Conservation (phyloP, 176 grass and related monocot species). For the Zoysia pacifica region DNA sequence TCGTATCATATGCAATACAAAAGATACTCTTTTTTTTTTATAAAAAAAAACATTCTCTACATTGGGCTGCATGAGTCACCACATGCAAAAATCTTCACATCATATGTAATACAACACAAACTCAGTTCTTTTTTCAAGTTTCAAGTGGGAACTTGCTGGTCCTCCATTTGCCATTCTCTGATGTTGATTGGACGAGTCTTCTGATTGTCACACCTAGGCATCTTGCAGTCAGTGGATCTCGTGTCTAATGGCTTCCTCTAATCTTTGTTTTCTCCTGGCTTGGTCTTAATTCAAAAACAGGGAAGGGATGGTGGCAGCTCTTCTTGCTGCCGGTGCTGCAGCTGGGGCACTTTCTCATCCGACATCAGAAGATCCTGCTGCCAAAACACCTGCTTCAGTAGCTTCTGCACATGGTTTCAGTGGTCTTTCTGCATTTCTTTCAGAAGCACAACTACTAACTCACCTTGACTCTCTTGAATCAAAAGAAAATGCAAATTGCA, state of each 20-base stretch:
- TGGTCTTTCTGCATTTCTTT: conserved; percentile 91
- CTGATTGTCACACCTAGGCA: conserved; percentile 10
- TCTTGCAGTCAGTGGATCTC: conserved; percentile 2
- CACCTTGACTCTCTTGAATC: conserved; percentile 67
- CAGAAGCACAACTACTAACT: conserved; percentile 70
- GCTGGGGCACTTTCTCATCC: conserved; percentile 73
- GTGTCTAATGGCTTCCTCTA: conserved; percentile 15
- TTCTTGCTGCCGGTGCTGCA: conserved; percentile 76
- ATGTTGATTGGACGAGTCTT: background rate
- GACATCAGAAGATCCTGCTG: conserved; percentile 60
- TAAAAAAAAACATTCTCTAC: conserved; percentile 37
- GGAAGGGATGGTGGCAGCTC: conserved; percentile 66
- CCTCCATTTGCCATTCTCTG: background rate
- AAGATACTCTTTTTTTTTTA: too few relatives aligned
- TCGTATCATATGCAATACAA: background rate
- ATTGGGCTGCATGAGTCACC: conserved; percentile 87
- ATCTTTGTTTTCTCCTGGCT: conserved; percentile 21
- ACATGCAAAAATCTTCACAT: conserved; percentile 39
- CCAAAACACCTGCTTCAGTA: conserved; percentile 67
- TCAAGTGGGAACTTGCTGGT: background rate
- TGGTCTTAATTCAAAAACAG: conserved; percentile 36
- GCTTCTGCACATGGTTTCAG: conserved; percentile 68
- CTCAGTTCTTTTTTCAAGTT: background rate
- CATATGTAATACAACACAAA: conserved; percentile 6
- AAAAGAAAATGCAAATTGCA: conserved; percentile 34